phyloP scores from a whole-genome alignment of 1,139 yeast genomes.

The Scheffersomyces titani region DNA sequence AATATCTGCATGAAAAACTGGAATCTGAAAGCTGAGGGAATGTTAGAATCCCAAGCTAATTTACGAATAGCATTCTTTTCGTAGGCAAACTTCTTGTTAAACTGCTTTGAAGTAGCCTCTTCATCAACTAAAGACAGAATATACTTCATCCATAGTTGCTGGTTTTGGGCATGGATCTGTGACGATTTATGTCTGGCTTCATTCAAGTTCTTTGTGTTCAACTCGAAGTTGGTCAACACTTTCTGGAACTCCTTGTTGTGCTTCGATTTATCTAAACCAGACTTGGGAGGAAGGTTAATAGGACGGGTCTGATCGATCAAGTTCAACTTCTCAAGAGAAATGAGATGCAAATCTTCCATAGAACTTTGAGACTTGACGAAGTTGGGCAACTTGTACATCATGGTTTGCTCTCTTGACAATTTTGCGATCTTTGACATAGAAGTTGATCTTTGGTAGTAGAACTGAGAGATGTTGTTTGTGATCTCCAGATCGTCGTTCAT shows the following conservation, averaged over 20 bases:
- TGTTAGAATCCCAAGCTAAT: constrained; percentile 42
- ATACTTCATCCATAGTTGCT: constrained; percentile 30
- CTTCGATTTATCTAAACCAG: constrained; percentile 32
- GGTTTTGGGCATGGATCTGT: constrained; percentile 19
- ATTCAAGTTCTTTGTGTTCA: constrained; percentile 20
- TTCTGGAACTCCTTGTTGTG: constrained; percentile 42
- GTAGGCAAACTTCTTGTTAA: constrained; percentile 25
- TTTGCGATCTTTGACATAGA: constrained; percentile 37
- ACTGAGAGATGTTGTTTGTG: constrained; percentile 36
- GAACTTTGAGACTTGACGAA: constrained; percentile 44
- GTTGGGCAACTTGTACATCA: constrained; percentile 41
- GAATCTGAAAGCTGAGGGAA: constrained; percentile 29
- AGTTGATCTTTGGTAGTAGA: constrained; percentile 38
- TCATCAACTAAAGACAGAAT: constrained; percentile 18
- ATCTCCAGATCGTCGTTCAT: constrained; percentile 36
- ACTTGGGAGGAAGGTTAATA: constrained; percentile 47
- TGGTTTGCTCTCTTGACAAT: constrained; percentile 32
- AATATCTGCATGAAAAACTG: constrained; percentile 32
- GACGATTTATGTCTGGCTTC: constrained; percentile 22
- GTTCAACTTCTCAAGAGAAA: constrained; percentile 44
- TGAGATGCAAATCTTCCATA: constrained; percentile 41
- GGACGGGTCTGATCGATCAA: constrained; percentile 47
- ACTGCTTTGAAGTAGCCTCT: constrained; percentile 19
- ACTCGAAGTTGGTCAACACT: constrained; percentile 34
- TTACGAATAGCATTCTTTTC: constrained; percentile 36